Evolutionary conservation across 345 rosid species (phyloP), one percentile per base, ranked within the genome.

Genomic region (Draba incana): DNA sequence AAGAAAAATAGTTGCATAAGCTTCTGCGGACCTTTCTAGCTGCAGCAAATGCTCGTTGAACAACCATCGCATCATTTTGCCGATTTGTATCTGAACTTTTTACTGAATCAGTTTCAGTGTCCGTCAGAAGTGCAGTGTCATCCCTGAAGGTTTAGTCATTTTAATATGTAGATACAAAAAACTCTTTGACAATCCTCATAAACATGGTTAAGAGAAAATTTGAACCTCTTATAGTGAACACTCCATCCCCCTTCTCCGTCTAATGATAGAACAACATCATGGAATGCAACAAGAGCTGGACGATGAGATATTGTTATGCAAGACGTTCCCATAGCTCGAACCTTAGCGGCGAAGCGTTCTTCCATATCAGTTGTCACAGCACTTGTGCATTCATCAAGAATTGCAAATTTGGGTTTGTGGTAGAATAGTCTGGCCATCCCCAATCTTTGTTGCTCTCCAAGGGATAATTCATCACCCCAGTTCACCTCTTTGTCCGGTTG

Each of bases 281-380:
- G 98, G 78, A 94, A 94, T 49, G 99, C 98, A 74, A 92, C 99
- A 55, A 94, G 81, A 57, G 98, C 98, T 15, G 99, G 99, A 45
- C 97, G 95, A 79, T 94, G 99, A 6, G 99, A 94, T 62, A 94
- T 94, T 75, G 99, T 94, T 84, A 94, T 92, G 78, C 99, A 94
- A 42, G 98, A 94, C 56, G 99, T 94, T 78, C 99, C 99, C 99
- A 89, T 87, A 25, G 97, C 98, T 81, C 85, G 88, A 77, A 92
- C 98, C 83, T 94, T 89, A 46, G 96, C 81, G 75, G 97, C 93
- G 76, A 94, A 94, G 4, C 98, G 87, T 78, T 94, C 97, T 81
- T 94, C 99, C 99, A 94, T 94, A 76, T 88, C 99, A 42, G 97
- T 94, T 25, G 99, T 92, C 69, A 94, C 99, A 65, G 99, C 99